Base-by-base conservation (phyloP, 2,329 filamentous ascomycete genomes). In the Neophaeococcomyces mojaviensis region DNA sequence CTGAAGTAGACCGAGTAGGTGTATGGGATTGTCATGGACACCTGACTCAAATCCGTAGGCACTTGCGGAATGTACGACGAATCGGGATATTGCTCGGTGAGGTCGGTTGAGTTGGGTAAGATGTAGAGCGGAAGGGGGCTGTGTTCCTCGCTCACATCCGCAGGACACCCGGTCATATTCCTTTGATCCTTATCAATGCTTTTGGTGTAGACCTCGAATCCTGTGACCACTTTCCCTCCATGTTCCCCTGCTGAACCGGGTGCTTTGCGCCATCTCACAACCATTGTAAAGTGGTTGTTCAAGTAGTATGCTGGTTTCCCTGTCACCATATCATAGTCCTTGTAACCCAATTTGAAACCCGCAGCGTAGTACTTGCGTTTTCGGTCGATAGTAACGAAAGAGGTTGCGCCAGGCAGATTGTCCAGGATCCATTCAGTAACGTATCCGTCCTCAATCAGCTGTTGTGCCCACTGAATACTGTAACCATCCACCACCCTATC, bases 341-440 rank as follows among this genome's bases (percentile, higher is more conserved):
- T 79, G 57, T 85, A 88, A 5, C 88, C 88, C 47, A 94, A 73
- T 67, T 92, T 94, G 73, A 94, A 94, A 2, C 88, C 88, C 2
- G 87, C 81, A 10, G 87, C 85, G 62, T 94, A 94, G 70, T 94
- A 94, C 64, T 89, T 94, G 58, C 80, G 76, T 38, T 77, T 81
- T 68, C 88, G 88, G 64, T 94, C 88, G 30, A 86, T 83, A 0
- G 86, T 90, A 22, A 92, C 84, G 60, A 94, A 94, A 63, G 83
- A 89, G 7, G 88, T 94, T 30, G 88, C 88, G 5, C 88, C 88
- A 1, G 88, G 88, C 8, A 95, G 73, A 58, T 94, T 94, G 64
- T 95, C 88, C 53, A 92, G 84, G 55, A 94, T 94, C 88, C 88
- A 94, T 65, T 94, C 88, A 2, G 82, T 82, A n/a, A 92, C 81